These are phyloP conservation scores for Tolypocladium paradoxum DNA, from an alignment of 2,329 filamentous ascomycete species.

Conservation along the genomic window DNA sequence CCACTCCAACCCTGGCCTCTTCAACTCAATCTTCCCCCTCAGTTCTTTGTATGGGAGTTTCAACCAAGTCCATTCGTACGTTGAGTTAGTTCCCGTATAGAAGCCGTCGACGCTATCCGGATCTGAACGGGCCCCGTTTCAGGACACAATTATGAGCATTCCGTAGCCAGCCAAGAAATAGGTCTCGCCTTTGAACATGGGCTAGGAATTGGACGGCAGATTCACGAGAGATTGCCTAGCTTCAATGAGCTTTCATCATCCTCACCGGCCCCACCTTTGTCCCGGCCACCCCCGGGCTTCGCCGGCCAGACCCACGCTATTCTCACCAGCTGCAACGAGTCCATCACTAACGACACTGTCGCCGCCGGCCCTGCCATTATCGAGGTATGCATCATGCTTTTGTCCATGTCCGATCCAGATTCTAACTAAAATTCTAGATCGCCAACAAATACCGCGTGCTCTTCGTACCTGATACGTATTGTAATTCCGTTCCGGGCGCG, in stretches of 20 bases:
- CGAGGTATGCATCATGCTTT: constrained; percentile 9
- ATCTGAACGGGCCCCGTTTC: background rate
- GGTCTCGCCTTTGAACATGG: too few relatives aligned
- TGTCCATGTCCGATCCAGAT: background rate
- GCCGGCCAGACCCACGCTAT: constrained; percentile 24
- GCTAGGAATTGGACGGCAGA: too few relatives aligned
- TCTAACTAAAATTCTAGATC: background rate
- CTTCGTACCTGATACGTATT: too few relatives aligned
- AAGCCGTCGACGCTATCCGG: background rate
- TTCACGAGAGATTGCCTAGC: too few relatives aligned
- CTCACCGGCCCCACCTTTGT: constrained; percentile 5
- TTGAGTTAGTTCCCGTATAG: too few relatives aligned
- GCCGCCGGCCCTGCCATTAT: constrained; percentile 23
- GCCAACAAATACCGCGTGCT: background rate
- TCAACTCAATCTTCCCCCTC: background rate
- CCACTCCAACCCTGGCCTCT: background rate
- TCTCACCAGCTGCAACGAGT: constrained; percentile 20
- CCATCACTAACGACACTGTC: constrained; percentile 20
- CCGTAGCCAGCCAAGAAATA: too few relatives aligned
- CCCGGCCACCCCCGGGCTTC: constrained; percentile 4
- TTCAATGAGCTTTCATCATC: too few relatives aligned
- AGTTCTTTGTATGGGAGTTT: too few relatives aligned
- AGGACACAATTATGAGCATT: background rate
- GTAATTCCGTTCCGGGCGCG: background rate
- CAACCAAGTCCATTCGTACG: too few relatives aligned